Base-by-base conservation (phyloP, 257 asterid genomes). In the Hygrophila difformis region DNA sequence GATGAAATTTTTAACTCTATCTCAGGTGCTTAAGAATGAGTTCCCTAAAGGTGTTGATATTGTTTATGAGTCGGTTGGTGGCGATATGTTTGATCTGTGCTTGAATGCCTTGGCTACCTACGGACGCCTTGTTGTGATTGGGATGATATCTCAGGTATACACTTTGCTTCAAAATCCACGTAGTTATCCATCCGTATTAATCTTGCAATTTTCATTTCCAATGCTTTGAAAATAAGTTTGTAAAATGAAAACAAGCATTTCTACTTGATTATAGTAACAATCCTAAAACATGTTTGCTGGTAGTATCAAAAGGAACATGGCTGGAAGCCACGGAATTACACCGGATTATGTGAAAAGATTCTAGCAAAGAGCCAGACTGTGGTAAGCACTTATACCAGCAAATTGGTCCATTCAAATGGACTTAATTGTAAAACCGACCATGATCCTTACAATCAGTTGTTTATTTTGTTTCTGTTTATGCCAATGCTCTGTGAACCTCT, bases 291-390 rank as follows among this genome's bases (percentile, higher is more conserved):
- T 41, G 59, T 40, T 5, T 61, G 52, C 33, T 70, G 72, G 65
- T 71, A 89, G 96, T 82, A 89, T 63, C 96, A 89, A 89, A 94
- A 96, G 51, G 94, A 85, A 48, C 75, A 77, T 19, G 96, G 93
- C 43, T 85, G 98, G 98, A 75, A 66, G 67, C 98, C 92, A 26
- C 60, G 70, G 43, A 70, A 79, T 55, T 85, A 89, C 62, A 51
- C 94, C 12, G 98, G 96, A 44, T 64, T 85, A 51, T 82, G 93
- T 31, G 98, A 85, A 64, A 89, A 89, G 81, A 64, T 89, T 64
- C 78, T 85, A 39, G 74, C 82, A 1, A 89, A 89, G 81, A 85
- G 98, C 75, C 98, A 85, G 66, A 82, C 93, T 5, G 92, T 89
- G 92, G 98, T 86, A 75, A 52, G 94, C 49, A 41, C 17, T 49